Evolutionary conservation across 768 basidiomycete genomes (phyloP).

Genomic region (Trametes cinnabarina): DNA sequence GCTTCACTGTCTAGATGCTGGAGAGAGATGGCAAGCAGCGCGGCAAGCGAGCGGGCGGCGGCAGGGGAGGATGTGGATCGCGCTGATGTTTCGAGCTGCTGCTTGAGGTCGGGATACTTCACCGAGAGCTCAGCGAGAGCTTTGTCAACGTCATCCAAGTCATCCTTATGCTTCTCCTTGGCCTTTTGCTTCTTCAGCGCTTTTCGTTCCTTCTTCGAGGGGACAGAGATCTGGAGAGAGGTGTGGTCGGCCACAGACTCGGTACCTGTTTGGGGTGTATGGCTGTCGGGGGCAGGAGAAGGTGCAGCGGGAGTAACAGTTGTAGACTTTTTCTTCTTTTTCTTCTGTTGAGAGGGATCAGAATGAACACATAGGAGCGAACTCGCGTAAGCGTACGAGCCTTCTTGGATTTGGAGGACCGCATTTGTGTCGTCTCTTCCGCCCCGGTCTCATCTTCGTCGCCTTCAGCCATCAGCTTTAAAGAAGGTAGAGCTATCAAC

Average conservation of each 20-base stretch:
- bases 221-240: slow-evolving; percentile 5
- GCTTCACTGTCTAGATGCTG: slow-evolving; percentile 83
- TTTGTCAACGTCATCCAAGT: slow-evolving; percentile 76
- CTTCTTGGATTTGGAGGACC: slow-evolving; percentile 29
- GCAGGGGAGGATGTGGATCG: slow-evolving; percentile 24
- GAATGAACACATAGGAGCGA: background rate
- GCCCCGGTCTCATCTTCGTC: slow-evolving; percentile 13
- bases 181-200: slow-evolving; percentile 62
- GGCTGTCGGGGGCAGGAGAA: slow-evolving; percentile 1
- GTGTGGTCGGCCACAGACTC: background rate
- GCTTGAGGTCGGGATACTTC: slow-evolving; percentile 62
- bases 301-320: slow-evolving; percentile 8
- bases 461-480: slow-evolving; percentile 13
- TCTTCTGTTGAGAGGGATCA: slow-evolving; percentile 26
- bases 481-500: background rate
- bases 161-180: slow-evolving; percentile 50
- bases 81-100: slow-evolving; percentile 30
- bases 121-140: slow-evolving; percentile 82
- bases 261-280: background rate
- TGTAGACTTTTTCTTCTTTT: slow-evolving; percentile 26
- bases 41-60: slow-evolving; percentile 34
- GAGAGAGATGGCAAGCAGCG: slow-evolving; percentile 76
- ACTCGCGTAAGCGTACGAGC: slow-evolving; percentile 22
- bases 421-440: slow-evolving; percentile 10
- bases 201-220: slow-evolving; percentile 50